A percentile compares a stretch with the other conserved stretches of the same genome.
These are phyloP conservation scores for Simmondsia chinensis DNA, from an alignment of 148 eudicot species.

Conservation along the genomic window DNA sequence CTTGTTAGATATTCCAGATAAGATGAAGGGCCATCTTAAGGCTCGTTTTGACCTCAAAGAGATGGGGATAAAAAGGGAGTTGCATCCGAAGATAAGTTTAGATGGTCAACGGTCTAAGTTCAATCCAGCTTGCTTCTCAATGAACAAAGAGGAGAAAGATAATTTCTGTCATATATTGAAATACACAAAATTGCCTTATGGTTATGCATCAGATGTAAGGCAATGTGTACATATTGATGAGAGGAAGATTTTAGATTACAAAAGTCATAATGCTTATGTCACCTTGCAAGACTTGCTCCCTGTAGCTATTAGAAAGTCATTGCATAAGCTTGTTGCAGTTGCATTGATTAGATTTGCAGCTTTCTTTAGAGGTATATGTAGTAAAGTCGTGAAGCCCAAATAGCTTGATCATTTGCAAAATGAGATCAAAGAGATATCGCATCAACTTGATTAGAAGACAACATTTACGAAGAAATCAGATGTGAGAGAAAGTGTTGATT, in stretches of 20 bases:
- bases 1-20: no score
- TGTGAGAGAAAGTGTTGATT: no score
- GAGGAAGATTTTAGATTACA: not conserved
- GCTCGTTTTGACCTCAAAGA: not conserved
- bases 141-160: no score
- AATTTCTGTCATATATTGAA: not conserved
- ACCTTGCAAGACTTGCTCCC: not conserved
- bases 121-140: no score
- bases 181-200: conserved; percentile 2
- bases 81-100: no score
- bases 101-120: no score
- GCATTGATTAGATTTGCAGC: no score
- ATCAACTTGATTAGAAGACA: conserved; percentile 3
- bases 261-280: conserved; percentile 4
- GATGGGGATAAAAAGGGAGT: not conserved
- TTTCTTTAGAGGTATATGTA: not conserved
- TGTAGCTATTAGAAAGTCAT: not conserved
- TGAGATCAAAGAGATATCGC: not conserved
- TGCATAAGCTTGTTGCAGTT: not conserved
- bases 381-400: not conserved
- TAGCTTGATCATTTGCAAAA: conserved; percentile 1
- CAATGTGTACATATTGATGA: not conserved
- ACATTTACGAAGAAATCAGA: no score
- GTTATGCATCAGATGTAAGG: not conserved
- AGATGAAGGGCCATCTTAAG: conserved; percentile 1